Conservation (phyloP, 2,329 filamentous ascomycete genomes). For the Ceratocystis cacaofunesta region DNA sequence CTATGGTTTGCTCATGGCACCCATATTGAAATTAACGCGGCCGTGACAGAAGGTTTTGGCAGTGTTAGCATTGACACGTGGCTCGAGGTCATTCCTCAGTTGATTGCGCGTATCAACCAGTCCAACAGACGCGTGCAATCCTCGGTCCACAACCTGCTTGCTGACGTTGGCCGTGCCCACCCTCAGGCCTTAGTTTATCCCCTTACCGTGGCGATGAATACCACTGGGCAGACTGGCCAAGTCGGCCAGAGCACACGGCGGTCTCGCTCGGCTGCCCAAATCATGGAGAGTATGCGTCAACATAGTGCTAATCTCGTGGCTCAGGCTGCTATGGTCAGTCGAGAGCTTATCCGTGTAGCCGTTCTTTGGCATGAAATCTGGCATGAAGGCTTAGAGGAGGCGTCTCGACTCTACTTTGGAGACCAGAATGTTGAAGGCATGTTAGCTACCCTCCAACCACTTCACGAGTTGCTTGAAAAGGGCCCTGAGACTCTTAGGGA, state of each 20-base stretch:
- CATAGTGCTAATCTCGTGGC: slow-evolving; percentile 87
- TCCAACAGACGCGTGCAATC: slow-evolving; percentile 77
- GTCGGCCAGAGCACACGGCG: slow-evolving; percentile 54
- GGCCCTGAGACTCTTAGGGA: slow-evolving; percentile 89
- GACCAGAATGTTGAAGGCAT: slow-evolving; percentile 96
- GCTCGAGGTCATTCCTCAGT: slow-evolving; percentile 93
- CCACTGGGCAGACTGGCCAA: slow-evolving; percentile 27
- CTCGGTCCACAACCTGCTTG: slow-evolving; percentile 80
- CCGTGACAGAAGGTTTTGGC: slow-evolving; percentile 78
- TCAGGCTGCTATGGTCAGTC: slow-evolving; percentile 87
- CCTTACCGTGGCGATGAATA: slow-evolving; percentile 95
- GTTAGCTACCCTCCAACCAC: slow-evolving; percentile 76
- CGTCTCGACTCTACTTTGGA: slow-evolving; percentile 89
- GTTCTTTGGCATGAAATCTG: slow-evolving; percentile 98
- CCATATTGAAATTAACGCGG: slow-evolving; percentile 70
- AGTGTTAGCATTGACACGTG: slow-evolving; percentile 94
- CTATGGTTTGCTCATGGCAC: slow-evolving; percentile 94
- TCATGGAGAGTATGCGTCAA: slow-evolving; percentile 96
- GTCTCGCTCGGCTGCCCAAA: slow-evolving; percentile 73
- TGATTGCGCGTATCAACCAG: slow-evolving; percentile 95
- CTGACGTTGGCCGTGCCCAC: slow-evolving; percentile 84
- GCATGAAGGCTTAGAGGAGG: slow-evolving; percentile 96
- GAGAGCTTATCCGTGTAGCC: slow-evolving; percentile 91
- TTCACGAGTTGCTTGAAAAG: slow-evolving; percentile 80
- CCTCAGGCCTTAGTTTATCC: slow-evolving; percentile 95